Evolutionary conservation across 495 filamentous ascomycete genomes (phyloP), one percentile per base, ranked within the genome.

Genomic region (Pseudotulostoma volvatum): DNA sequence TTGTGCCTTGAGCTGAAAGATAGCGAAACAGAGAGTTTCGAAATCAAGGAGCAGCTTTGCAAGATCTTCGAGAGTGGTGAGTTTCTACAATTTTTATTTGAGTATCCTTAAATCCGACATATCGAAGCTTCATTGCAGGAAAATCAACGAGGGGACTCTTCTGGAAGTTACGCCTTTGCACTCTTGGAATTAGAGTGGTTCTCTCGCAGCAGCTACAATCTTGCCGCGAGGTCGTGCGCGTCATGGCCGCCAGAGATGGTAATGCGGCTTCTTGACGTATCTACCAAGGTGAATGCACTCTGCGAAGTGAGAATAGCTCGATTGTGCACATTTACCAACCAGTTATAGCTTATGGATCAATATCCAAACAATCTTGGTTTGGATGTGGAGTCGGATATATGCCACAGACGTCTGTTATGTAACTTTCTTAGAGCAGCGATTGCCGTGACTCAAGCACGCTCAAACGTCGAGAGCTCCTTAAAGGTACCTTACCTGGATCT

Each of bases 111-210:
- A 38, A 15, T 30, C 19, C 30, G 4, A 3, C 18, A 4, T 28
- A 28, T 11, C 14, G 45, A 56, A 3, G 57, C 59, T 5, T 52
- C 67, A 63, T 53, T 63, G 55, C 57, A 63, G 56, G 49, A 48
- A 19, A 15, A 8, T 16, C 36, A 52, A 36, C 57, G 46, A 44
- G 49, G 34, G 25, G 38, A 23, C 34, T 44, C 28, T 35, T 46
- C 14, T n/a, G 43, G 54, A 40, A 23, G 43, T 34, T 41, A 51
- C 18, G 41, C 68, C 9, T 79, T 81, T 52, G 70, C 59, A 1
- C 33, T 66, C 15, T 56, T 58, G 18, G 83, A 92, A 42, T 60
- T 88, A 2, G 67, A 88, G 50, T 90, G 84, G 84, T 84, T 92
- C 54, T 76, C 73, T 34, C 71, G 74, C 38, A 85, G 77, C 45